Conservation (phyloP, 176 grass and related monocot genomes). For the Bolboschoenus planiculmis region DNA sequence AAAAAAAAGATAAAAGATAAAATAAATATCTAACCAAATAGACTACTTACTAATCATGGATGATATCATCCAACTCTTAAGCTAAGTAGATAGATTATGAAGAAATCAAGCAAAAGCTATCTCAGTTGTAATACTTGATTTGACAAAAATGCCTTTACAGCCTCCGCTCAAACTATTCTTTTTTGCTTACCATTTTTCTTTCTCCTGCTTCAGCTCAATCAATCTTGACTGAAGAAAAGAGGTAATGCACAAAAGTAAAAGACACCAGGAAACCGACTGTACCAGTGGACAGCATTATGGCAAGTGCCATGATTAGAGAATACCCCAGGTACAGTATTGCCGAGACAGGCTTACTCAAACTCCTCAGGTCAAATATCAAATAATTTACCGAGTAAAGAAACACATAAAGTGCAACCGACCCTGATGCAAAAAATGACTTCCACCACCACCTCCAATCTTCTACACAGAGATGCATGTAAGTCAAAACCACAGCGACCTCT, state of each 20-base stretch:
- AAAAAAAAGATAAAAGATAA: not conserved
- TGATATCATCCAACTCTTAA: not conserved
- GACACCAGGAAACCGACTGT: slow-evolving; percentile 54
- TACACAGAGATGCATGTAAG: slow-evolving; percentile 53
- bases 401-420: slow-evolving; percentile 45
- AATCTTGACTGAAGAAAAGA: slow-evolving; percentile 93
- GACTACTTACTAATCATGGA: not conserved
- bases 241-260: slow-evolving; percentile 70
- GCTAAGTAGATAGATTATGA: not conserved
- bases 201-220: slow-evolving; percentile 35
- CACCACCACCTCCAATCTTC: slow-evolving; percentile 54
- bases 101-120: not conserved
- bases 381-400: slow-evolving; percentile 48
- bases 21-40: not conserved
- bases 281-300: slow-evolving; percentile 43
- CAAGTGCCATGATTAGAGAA: slow-evolving; percentile 39
- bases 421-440: slow-evolving; percentile 49
- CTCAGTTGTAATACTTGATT: not conserved
- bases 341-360: slow-evolving; percentile 34
- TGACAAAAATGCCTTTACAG: not conserved
- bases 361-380: slow-evolving; percentile 39
- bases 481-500: slow-evolving; percentile 40
- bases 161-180: not conserved
- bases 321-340: slow-evolving; percentile 42
- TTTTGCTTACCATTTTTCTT: not conserved